Percentiles rank a stretch among this genome's conserved stretches.
Conservation (phyloP, 441 rosid genomes). For the Bruguiera hainesii region DNA sequence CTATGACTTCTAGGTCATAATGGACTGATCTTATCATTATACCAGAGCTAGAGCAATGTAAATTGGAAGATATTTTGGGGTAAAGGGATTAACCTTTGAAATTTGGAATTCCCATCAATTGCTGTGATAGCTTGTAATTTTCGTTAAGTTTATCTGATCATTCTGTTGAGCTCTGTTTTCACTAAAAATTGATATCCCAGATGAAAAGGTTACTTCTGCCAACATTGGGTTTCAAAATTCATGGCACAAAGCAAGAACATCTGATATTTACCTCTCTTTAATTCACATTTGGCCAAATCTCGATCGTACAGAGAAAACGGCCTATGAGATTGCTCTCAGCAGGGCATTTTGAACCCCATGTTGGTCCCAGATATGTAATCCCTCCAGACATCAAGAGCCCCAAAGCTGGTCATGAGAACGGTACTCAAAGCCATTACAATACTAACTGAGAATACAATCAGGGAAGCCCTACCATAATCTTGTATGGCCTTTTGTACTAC, state of each 20-base stretch:
- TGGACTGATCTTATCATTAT: no score
- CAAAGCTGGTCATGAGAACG: constrained; percentile 65
- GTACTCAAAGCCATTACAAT: constrained; percentile 79
- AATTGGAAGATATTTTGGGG: no score
- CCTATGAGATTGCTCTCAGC: constrained; percentile 30
- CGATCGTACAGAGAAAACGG: no score
- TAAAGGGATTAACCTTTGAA: background rate
- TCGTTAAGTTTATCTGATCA: constrained; percentile 15
- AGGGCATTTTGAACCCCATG: constrained; percentile 79
- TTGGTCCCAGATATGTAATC: constrained; percentile 56
- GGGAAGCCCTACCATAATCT: constrained; percentile 71
- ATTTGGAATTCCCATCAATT: constrained; percentile 8
- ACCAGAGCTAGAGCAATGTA: no score
- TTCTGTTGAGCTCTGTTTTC: background rate
- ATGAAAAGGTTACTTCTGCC: no score
- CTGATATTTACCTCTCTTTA: no score
- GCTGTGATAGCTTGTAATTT: constrained; percentile 5
- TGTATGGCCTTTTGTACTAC: constrained; percentile 60
- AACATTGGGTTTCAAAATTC: no score
- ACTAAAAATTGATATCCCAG: no score
- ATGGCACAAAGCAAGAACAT: no score
- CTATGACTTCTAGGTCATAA: no score
- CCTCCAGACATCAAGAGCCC: constrained; percentile 67
- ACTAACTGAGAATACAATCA: constrained; percentile 80
- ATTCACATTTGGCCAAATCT: no score